Evolutionary conservation across 495 filamentous ascomycete genomes (phyloP).

Genomic region (Schizothecium vesticola): DNA sequence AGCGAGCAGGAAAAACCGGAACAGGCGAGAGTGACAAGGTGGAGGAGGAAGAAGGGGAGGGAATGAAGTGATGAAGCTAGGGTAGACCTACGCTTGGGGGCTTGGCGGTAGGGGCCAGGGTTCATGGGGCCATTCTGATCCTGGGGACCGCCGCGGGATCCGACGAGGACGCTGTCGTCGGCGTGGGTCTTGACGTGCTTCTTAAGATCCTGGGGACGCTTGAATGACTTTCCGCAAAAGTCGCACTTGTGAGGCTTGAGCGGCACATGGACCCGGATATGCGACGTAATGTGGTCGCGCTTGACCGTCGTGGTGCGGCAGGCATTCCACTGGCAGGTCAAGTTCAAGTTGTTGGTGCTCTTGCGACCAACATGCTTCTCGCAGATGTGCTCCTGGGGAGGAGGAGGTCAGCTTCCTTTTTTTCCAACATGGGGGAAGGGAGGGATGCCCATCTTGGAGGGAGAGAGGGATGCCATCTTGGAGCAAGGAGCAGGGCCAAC

Average conservation of each 20-base stretch:
- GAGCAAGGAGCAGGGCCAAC: slow-evolving; percentile 24
- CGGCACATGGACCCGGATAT: slow-evolving; percentile 96
- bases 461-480: background rate
- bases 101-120: slow-evolving; percentile 44
- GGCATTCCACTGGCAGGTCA: slow-evolving; percentile 95
- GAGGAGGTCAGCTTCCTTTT: slow-evolving; percentile 20
- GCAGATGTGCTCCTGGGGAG: slow-evolving; percentile 86
- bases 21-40: slow-evolving; percentile 3
- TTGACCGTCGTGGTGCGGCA: slow-evolving; percentile 97
- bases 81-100: slow-evolving; percentile 50
- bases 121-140: slow-evolving; percentile 62
- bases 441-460: background rate
- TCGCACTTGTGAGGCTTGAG: slow-evolving; percentile 98
- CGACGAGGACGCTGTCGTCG: slow-evolving; percentile 83
- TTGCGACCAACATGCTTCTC: slow-evolving; percentile 98
- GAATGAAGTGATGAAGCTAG: slow-evolving; percentile 24
- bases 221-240: slow-evolving; percentile 98
- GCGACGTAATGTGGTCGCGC: slow-evolving; percentile 98
- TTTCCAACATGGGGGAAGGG: background rate
- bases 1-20: background rate
- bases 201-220: slow-evolving; percentile 97
- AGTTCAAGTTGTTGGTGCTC: slow-evolving; percentile 96
- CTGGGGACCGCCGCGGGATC: slow-evolving; percentile 56
- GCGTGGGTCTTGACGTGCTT: slow-evolving; percentile 99
- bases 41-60: slow-evolving; percentile 22